Evolutionary conservation across 2,329 filamentous ascomycete species (phyloP).

Genomic region (Stenocarpella maydis): DNA sequence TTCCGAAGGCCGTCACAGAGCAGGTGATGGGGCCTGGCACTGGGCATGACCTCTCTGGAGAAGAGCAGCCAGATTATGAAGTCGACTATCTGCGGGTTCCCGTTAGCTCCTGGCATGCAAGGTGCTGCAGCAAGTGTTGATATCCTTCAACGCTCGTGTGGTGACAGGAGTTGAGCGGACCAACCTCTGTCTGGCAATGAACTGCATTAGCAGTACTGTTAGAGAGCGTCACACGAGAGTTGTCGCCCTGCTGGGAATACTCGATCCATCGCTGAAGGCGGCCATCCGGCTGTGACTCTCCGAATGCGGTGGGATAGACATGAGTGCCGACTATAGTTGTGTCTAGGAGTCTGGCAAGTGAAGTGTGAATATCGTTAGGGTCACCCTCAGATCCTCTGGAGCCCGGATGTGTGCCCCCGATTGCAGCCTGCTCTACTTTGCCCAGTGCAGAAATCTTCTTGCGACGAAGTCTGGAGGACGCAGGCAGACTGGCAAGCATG

Average conservation of each 20-base stretch:
- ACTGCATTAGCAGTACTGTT: constrained; percentile 52
- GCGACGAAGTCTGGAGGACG: constrained; percentile 68
- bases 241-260: constrained; percentile 70
- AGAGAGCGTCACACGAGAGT: constrained; percentile 63
- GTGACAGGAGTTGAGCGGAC: constrained; percentile 36
- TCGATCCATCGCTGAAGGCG: constrained; percentile 64
- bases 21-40: constrained; percentile 72
- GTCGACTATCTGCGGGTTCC: constrained; percentile 70
- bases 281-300: constrained; percentile 45
- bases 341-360: constrained; percentile 70
- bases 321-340: constrained; percentile 69
- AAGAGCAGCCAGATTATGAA: constrained; percentile 83
- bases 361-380: constrained; percentile 43
- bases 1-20: constrained; percentile 85
- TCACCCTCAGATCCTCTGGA: background rate
- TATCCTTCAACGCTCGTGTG: background rate
- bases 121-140: background rate
- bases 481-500: constrained; percentile 70
- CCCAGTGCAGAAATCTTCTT: constrained; percentile 63
- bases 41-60: constrained; percentile 56
- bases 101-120: constrained; percentile 18
- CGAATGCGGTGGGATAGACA: constrained; percentile 41
- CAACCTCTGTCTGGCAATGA: constrained; percentile 72
- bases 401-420: background rate
- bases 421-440: constrained; percentile 24